A percentile compares a stretch with the other conserved stretches of the same genome.
Evolutionary conservation across 108 stramenopile species (phyloP).

Genomic region (Epipyxis sp.): DNA sequence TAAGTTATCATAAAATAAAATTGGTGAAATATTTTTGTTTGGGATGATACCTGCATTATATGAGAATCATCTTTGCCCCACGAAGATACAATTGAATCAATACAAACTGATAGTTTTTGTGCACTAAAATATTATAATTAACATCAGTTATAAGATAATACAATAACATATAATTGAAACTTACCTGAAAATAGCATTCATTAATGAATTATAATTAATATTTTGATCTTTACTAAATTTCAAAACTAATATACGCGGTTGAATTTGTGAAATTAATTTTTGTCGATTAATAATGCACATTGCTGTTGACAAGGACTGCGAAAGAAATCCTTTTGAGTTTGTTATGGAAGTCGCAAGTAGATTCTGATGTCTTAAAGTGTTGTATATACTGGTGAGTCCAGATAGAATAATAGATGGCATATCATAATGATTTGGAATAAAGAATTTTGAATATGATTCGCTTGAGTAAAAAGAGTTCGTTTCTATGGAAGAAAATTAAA

Average conservation of each 20-base stretch:
- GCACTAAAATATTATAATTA: not conserved
- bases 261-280: not conserved
- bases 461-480: no score
- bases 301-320: not conserved
- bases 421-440: no score
- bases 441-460: no score
- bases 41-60: not conserved
- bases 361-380: no score
- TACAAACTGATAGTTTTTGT: not conserved
- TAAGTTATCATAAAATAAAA: not conserved
- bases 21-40: not conserved
- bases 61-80: not conserved
- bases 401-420: no score
- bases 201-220: not conserved
- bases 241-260: not conserved
- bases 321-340: not conserved
- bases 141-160: not conserved
- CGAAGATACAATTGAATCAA: not conserved
- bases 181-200: constrained; percentile 16
- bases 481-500: no score
- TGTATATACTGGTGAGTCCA: no score
- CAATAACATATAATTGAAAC: not conserved
- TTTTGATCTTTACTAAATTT: not conserved
- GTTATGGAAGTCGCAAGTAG: no score
- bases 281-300: not conserved